Base-by-base conservation (phyloP, 208 protist species). In the Crithidia fasciculata region DNA sequence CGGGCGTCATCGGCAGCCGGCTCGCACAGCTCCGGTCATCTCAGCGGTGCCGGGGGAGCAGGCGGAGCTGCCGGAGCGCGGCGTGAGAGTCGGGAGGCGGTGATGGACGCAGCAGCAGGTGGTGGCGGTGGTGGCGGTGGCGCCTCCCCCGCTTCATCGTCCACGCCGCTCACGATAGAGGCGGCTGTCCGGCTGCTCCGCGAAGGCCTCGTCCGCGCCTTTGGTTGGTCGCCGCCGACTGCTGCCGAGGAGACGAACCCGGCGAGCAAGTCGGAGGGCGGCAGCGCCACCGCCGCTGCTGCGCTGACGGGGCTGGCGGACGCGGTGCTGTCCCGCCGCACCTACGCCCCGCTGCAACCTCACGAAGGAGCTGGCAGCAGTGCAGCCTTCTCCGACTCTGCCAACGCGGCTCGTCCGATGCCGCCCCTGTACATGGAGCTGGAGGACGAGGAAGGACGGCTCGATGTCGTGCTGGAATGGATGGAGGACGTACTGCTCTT, bases 401-500 rank as follows among this genome's bases (percentile, higher is more conserved):
- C 28, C 28, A 28, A 28, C 28, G 28, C 60, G 45, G 8, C 50
- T 18, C 8, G 8, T 12, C 5, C 50, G 2, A 49, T 13, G 50
- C 6, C 16, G 12, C 50, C 49, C 10, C 53, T 80, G 13, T 91
- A 84, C 72, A 71, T 75, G 58, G 76, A 78, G 61, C 62, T 72
- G 44, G 52, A 55, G 15, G 85, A 74, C 50, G 82, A 81, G 12
- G 78, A 84, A 37, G 78, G 90, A 63, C 78, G 76, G 19, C 80
- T 86, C 43, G 69, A 78, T 39, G 76, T 81, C 16, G 16, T 96
- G 41, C 56, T 89, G 7, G 87, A 94, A 70, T 96, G 91, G 91
- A 88, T 91, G 49, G 84, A 91, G 64, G 89, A 91, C 18, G 49
- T 88, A 7, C 72, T 94, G 19, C 56, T 80, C 18, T 93, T 93